Conservation (phyloP, 2,329 filamentous ascomycete species). For the Fusarium luffae region DNA sequence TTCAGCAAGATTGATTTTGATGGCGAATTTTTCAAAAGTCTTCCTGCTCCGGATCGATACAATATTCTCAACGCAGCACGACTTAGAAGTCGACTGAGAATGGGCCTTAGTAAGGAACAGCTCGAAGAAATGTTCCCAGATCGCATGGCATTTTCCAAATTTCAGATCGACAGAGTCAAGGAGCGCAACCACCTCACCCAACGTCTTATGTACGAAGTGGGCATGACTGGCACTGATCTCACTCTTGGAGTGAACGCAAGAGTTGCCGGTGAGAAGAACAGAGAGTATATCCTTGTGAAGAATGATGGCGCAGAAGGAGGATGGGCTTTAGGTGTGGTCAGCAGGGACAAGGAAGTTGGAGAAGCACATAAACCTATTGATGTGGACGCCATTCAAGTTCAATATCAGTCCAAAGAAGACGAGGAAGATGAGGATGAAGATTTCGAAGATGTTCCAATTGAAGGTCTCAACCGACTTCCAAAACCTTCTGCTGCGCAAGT, state of each 20-base stretch:
- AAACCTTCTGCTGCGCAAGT: slow-evolving; percentile 56
- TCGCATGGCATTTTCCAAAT: slow-evolving; percentile 94
- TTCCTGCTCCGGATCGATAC: slow-evolving; percentile 91
- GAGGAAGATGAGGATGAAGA: slow-evolving; percentile 79
- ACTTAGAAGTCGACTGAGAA: slow-evolving; percentile 85
- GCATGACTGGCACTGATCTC: slow-evolving; percentile 82
- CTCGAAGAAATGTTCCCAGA: slow-evolving; percentile 97
- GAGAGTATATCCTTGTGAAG: slow-evolving; percentile 95
- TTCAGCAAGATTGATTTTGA: slow-evolving; percentile 99
- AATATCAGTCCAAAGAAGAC: slow-evolving; percentile 67
- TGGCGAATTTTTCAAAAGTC: slow-evolving; percentile 90
- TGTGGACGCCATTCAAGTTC: slow-evolving; percentile 75
- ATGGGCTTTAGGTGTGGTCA: slow-evolving; percentile 95
- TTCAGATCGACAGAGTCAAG: slow-evolving; percentile 93
- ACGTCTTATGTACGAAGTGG: slow-evolving; percentile 91
- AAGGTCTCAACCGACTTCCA: slow-evolving; percentile 86
- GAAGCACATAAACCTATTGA: slow-evolving; percentile 90
- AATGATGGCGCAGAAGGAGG: slow-evolving; percentile 95
- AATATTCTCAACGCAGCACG: slow-evolving; percentile 97
- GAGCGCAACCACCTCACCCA: slow-evolving; percentile 96
- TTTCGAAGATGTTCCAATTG: slow-evolving; percentile 93
- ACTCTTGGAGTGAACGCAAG: slow-evolving; percentile 73
- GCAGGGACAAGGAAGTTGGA: slow-evolving; percentile 82
- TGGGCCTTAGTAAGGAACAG: slow-evolving; percentile 97
- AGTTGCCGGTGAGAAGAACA: slow-evolving; percentile 85